Evolutionary conservation across 352 stramenopile genomes (phyloP).

Genomic region (Blastocystis sp.): DNA sequence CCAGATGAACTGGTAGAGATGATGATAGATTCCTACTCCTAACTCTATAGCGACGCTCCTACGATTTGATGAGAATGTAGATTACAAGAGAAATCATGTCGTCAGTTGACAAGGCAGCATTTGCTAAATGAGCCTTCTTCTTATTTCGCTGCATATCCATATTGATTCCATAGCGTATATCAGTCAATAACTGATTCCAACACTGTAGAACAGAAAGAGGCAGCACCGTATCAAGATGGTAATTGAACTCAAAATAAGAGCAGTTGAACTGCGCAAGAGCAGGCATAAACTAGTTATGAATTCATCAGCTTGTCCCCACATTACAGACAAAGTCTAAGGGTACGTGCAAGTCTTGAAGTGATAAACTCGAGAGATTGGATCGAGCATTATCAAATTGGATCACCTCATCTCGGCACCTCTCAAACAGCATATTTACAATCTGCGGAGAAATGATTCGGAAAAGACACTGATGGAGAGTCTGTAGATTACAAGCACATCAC

Average conservation of each 20-base stretch:
- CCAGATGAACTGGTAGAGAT: constrained; percentile 14
- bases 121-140: neutral
- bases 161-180: constrained; percentile 52
- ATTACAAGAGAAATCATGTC: constrained; percentile 46
- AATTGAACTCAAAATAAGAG: constrained; percentile 49
- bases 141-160: neutral
- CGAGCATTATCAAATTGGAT: neutral
- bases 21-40: constrained; percentile 20
- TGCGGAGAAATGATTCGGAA: neutral
- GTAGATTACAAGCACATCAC: neutral
- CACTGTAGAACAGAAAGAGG: constrained; percentile 53
- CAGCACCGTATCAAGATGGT: constrained; percentile 37
- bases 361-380: neutral
- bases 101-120: constrained; percentile 31
- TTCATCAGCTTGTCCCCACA: neutral
- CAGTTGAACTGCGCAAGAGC: constrained; percentile 30
- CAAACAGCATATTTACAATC: neutral
- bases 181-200: constrained; percentile 33
- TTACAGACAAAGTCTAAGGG: neutral
- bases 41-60: neutral
- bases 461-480: constrained; percentile 7
- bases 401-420: neutral
- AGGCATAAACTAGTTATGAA: constrained; percentile 8
- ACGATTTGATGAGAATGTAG: constrained; percentile 50
- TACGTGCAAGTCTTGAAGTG: constrained; percentile 21